phyloP scores from a whole-genome alignment of 2,329 filamentous ascomycete species.

The Epicoccum nigrum region DNA sequence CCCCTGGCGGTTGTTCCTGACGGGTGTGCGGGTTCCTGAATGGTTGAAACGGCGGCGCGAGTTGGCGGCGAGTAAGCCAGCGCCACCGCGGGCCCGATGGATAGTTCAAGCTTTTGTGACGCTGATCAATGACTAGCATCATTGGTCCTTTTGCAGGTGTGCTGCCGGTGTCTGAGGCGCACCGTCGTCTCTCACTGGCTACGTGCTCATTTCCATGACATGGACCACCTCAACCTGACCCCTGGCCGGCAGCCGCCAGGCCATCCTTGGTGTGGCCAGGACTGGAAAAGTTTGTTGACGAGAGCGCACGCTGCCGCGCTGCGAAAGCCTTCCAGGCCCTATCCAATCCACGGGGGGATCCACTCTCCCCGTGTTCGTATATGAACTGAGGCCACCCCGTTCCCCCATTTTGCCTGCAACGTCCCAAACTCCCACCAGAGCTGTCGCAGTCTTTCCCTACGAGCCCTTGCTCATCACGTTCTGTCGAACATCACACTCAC shows the following conservation, averaged over 20 bases:
- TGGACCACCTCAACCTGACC: conserved; percentile 27
- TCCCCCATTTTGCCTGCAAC: conserved; percentile 31
- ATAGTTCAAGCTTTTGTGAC: conserved; percentile 33
- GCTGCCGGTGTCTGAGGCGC: conserved; percentile 17
- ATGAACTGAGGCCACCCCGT: conserved; percentile 34
- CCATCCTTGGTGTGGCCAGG: conserved; percentile 29
- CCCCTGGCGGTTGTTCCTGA: conserved; percentile 21
- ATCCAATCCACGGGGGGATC: conserved; percentile 12
- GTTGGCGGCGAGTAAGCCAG: conserved; percentile 23
- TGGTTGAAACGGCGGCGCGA: conserved; percentile 36
- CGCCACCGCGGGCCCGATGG: conserved; percentile 23
- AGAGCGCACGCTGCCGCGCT: conserved; percentile 23
- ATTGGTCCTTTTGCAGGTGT: conserved; percentile 14
- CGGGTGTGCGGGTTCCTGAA: conserved; percentile 30
- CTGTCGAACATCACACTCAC: conserved; percentile 45
- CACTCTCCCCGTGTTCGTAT: conserved; percentile 31
- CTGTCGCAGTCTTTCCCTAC: conserved; percentile 46
- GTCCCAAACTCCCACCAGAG: conserved; percentile 37
- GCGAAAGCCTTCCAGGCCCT: conserved; percentile 22
- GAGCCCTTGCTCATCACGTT: conserved; percentile 53
- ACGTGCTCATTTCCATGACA: conserved; percentile 8
- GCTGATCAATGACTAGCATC: conserved; percentile 28
- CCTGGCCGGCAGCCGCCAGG: conserved; percentile 26
- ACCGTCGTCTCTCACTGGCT: conserved; percentile 20
- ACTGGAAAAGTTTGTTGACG: conserved; percentile 36